Evolutionary conservation across 1,284 basidiomycete species (phyloP).

Genomic region (Ustilago xerochloae): DNA sequence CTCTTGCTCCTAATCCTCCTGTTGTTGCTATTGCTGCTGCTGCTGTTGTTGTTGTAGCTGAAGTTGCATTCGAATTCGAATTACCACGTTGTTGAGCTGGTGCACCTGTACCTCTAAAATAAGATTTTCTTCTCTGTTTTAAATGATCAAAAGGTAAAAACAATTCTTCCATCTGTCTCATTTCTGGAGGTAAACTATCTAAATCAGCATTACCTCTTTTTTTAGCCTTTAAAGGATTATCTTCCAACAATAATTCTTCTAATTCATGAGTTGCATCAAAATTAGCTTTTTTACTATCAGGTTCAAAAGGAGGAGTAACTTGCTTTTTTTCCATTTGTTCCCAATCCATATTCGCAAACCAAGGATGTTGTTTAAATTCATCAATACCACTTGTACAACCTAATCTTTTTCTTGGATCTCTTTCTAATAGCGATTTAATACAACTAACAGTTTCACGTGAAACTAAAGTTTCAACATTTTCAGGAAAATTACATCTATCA

Average conservation of each 20-base stretch:
- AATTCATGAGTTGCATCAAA: conserved; percentile 99
- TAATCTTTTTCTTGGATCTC: conserved; percentile 82
- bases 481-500: conserved; percentile 60
- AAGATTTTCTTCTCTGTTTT: conserved; percentile 57
- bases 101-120: conserved; percentile 43
- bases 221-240: conserved; percentile 95
- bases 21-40: background rate
- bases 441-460: conserved; percentile 50
- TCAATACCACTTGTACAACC: conserved; percentile 80
- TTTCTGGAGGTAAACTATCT: conserved; percentile 84
- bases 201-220: conserved; percentile 87
- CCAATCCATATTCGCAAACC: conserved; percentile 91
- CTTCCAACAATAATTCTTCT: conserved; percentile 92
- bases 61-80: background rate
- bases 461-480: conserved; percentile 61
- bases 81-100: no score
- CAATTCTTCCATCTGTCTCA: conserved; percentile 97
- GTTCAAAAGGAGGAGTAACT: conserved; percentile 85
- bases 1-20: conserved; percentile 4
- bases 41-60: background rate
- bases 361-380: conserved; percentile 79
- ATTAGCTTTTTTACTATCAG: conserved; percentile 97
- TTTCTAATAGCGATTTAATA: conserved; percentile 75
- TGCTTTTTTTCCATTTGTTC: conserved; percentile 79
- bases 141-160: conserved; percentile 64